Evolutionary conservation across 345 rosid species (phyloP), one percentile per base, ranked within the genome.

Genomic region (Murraya paniculata): DNA sequence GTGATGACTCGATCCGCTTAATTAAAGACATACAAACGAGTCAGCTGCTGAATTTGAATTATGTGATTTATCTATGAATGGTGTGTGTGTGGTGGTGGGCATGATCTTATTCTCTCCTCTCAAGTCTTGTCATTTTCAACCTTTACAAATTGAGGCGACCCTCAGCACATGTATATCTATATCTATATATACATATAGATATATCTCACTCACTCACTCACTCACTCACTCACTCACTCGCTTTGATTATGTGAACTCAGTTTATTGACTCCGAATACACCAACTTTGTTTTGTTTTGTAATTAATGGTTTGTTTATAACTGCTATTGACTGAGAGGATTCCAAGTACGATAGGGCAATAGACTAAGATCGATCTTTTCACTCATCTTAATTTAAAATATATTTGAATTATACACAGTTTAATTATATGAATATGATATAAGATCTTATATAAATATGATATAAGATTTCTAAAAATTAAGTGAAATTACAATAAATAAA

Each of bases 21-120:
- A 21, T 68, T 21, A 4, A 30, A 48, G 50, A 21, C 50, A 35
- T 14, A 66, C 41, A 45, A 45, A 45, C 3, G 39, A 66, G 45
- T 66, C 36, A 35, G 45, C 39, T n/a, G 7, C 72, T 48, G 25
- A 57, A 68, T 56, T 71, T 11, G 25, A 71, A 38, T 39, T 77
- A 45, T 3, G 68, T 72, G 76, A 74, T 72, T 72, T 31, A 64
- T 31, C 68, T 16, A 41, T 72, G 88, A 81, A 85, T 74, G 82
- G 57, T 74, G 59, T 75, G 91, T 86, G 71, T 87, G 91, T 78
- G 91, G 90, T 85, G 79, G 85, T 81, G 89, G 92, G 83, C 41
- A 81, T 56, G 64, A 68, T 82, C 86, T 76, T 79, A 73, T 81
- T 81, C 85, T 79, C 80, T 62, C 65, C 75, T 64, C 64, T 9